Evolutionary conservation across 2,329 filamentous ascomycete species (phyloP).

Genomic region (Ceratocystis diversiconidia): DNA sequence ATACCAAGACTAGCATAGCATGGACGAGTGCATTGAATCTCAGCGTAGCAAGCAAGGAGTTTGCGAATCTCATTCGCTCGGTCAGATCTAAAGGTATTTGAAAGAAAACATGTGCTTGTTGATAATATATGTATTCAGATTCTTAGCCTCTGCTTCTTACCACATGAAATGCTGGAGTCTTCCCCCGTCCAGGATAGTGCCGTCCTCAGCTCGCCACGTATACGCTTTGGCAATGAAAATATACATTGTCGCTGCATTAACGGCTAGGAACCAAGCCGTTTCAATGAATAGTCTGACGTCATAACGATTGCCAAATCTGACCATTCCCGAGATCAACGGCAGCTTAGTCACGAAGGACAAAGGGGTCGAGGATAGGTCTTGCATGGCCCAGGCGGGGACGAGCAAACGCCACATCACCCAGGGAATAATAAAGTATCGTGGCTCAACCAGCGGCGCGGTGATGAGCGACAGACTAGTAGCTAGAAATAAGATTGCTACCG

Average conservation of each 20-base stretch:
- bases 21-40: no score
- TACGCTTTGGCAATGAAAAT: slow-evolving; percentile 58
- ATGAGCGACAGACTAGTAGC: slow-evolving; percentile 66
- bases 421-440: slow-evolving; percentile 87
- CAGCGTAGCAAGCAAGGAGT: no score
- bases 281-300: slow-evolving; percentile 43
- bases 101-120: no score
- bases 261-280: slow-evolving; percentile 51
- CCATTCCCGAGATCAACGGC: neutral
- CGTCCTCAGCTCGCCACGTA: slow-evolving; percentile 44
- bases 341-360: slow-evolving; percentile 10
- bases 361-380: slow-evolving; percentile 13
- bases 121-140: neutral
- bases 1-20: no score
- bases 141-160: slow-evolving; percentile 28
- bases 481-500: slow-evolving; percentile 43
- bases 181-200: slow-evolving; percentile 38
- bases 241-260: slow-evolving; percentile 55
- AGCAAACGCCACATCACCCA: slow-evolving; percentile 88
- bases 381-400: slow-evolving; percentile 39
- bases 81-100: no score
- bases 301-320: slow-evolving; percentile 21
- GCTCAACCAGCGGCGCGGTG: slow-evolving; percentile 85
- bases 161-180: slow-evolving; percentile 69
- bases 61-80: no score